Evolutionary conservation across 177 flowering plant species (phyloP).

Genomic region (Tripterygium wilfordii): DNA sequence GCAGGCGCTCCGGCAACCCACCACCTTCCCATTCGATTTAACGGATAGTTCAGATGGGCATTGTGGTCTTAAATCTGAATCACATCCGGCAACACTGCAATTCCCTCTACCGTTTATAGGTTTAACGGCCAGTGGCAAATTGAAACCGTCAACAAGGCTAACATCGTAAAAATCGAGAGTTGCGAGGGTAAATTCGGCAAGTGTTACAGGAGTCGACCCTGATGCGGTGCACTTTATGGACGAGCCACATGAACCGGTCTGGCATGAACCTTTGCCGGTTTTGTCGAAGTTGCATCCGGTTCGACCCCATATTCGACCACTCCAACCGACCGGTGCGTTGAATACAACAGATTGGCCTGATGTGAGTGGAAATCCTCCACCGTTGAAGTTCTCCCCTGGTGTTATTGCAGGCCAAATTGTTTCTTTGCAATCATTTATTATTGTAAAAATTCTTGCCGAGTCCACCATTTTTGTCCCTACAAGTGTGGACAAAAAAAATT

Average conservation of each 20-base stretch:
- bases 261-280: slow-evolving; percentile 62
- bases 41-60: slow-evolving; percentile 78
- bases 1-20: slow-evolving; percentile 84
- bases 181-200: slow-evolving; percentile 82
- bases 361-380: slow-evolving; percentile 65
- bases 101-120: slow-evolving; percentile 66
- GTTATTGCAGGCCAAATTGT: slow-evolving; percentile 78
- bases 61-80: slow-evolving; percentile 39
- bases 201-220: slow-evolving; percentile 70
- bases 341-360: slow-evolving; percentile 49
- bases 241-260: slow-evolving; percentile 69
- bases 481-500: no score
- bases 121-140: slow-evolving; percentile 55
- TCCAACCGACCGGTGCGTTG: slow-evolving; percentile 73
- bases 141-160: slow-evolving; percentile 93
- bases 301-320: slow-evolving; percentile 91
- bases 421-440: slow-evolving; percentile 63
- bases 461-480: slow-evolving; percentile 28
- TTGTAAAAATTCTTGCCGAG: slow-evolving; percentile 61
- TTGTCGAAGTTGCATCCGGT: slow-evolving; percentile 81
- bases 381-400: slow-evolving; percentile 66
- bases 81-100: slow-evolving; percentile 73
- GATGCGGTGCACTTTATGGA: slow-evolving; percentile 55
- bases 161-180: slow-evolving; percentile 72
- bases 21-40: slow-evolving; percentile 32